Evolutionary conservation across 129 eudicot genomes (phyloP), one percentile per base, ranked within the genome.

Genomic region (Dittrichia graveolens): DNA sequence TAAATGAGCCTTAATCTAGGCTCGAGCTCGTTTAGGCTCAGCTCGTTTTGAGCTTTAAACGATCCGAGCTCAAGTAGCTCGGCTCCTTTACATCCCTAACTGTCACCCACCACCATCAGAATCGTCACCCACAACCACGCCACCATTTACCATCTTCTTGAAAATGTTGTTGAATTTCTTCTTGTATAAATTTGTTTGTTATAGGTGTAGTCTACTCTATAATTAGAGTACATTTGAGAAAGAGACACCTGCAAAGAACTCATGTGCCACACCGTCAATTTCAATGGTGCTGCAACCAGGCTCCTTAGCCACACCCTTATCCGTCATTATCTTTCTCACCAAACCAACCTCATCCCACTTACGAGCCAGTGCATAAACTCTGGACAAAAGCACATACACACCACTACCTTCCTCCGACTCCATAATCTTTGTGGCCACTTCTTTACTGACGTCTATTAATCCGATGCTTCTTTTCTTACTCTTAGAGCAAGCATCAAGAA

Each of bases 261-360:
- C 95, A 77, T 87, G 96, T 67, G 67, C 61, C 24, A 90, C 74
- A 18, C 98, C 95, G 50, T 89, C 75, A 12, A 89, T 76, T 18
- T 90, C 98, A 13, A 90, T 77, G 56, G 82, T 73, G 59, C 92
- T 93, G 47, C 98, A 93, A 1, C 98, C 98, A 14, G 98, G 98
- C 78, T 87, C 92, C 75, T 93, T 89, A 35, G 39, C 73, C 15
- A 93, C 75, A 31, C 98, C 98, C 77, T 85, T 93, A 35, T 84
- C 91, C 5, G 48, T 64, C 96, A 93, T 89, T 56, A 86, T 7
- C 76, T 85, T 85, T 68, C 96, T 78, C 5, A 93, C 61, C 14
- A 81, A 83, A 1, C 92, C 90, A 52, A 88, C 98, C 61, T 93
- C 98, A 11, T 90, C 65, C 98, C 98, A 93, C 65, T 69, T 57